Base-by-base conservation (phyloP, 2,329 filamentous ascomycete genomes). In the Penicillium sp. region DNA sequence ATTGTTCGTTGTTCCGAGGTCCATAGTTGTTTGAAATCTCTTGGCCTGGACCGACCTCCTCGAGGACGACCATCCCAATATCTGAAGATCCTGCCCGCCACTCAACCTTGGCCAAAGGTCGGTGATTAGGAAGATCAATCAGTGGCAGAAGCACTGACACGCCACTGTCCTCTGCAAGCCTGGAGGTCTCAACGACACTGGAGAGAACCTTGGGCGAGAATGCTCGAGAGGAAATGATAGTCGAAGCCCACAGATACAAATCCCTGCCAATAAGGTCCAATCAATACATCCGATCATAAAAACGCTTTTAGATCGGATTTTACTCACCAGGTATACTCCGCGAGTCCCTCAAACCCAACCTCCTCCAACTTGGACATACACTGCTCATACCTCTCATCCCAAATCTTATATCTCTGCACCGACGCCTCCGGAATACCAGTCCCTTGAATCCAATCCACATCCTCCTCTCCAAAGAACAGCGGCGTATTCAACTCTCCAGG, bases 111-210 rank as follows among this genome's bases (percentile, higher is more conserved):
- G 86, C 82, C 20, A 83, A 76, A 50, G 88, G 87, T 54, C 84
- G 83, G 69, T 92, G 90, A 69, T 92, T 92, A 11, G 85, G 86
- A 31, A 92, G 81, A 69, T 92, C 90, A 58, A 91, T 84, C 3
- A 91, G 78, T 1, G 90, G 90, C 37, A 91, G 79, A 5, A 92
- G 78, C 7, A 91, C 81, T 1, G 88, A 88, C 59, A 90, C 88
- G 66, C 86, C 84, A 54, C 89, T 45, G 11, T 55, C 85, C 4
- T 81, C 71, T 5, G 75, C 71, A 52, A 81, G 79, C 35, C 76
- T 76, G 2, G 74, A 69, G 17, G 69, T 35, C 70, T 71, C 63
- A 28, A 76, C 63, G 12, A 72, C 71, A 22, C 74, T 75, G 49
- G 74, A 70, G 5, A 81, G 67, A 6, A 81, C 76, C 63, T 76